Evolutionary conservation across 306 rosid species (phyloP).

Genomic region (Cicer cuneatum): DNA sequence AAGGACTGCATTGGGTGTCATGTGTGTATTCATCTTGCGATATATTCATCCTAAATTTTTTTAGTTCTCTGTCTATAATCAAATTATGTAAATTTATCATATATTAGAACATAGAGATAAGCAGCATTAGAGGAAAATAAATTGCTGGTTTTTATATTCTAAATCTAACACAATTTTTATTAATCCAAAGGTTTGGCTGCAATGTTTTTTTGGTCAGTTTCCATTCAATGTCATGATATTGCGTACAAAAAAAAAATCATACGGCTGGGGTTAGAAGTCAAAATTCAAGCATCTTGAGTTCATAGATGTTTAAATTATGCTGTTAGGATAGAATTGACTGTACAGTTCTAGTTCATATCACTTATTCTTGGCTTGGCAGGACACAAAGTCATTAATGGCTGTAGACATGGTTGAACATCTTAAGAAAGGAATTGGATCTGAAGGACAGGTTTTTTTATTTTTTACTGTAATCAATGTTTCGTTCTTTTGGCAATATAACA

Average conservation of each 20-base stretch:
- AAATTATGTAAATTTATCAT: constrained; percentile 28
- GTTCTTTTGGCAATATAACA: constrained; percentile 29
- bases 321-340: background rate
- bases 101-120: constrained; percentile 16
- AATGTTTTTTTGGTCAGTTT: background rate
- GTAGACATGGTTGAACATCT: constrained; percentile 90
- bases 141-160: constrained; percentile 27
- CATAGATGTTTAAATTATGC: constrained; percentile 1
- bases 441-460: constrained; percentile 68
- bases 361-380: constrained; percentile 57
- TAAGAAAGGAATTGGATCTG: constrained; percentile 69
- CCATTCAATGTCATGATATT: constrained; percentile 26
- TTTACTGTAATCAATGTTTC: constrained; percentile 15
- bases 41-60: constrained; percentile 40
- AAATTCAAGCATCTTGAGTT: constrained; percentile 2
- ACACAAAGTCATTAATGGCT: constrained; percentile 58
- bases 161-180: background rate
- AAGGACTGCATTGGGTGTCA: constrained; percentile 53
- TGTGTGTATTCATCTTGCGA: constrained; percentile 56
- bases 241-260: constrained; percentile 6
- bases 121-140: constrained; percentile 22
- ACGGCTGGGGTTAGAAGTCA: constrained; percentile 19
- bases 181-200: constrained; percentile 7
- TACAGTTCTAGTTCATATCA: constrained; percentile 3
- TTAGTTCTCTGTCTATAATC: constrained; percentile 23